Percentiles rank a stretch among this genome's conserved stretches.
These are phyloP conservation scores for Pseudogymnoascus sp. DNA, from an alignment of 2,329 filamentous ascomycete genomes.

Conservation along the genomic window DNA sequence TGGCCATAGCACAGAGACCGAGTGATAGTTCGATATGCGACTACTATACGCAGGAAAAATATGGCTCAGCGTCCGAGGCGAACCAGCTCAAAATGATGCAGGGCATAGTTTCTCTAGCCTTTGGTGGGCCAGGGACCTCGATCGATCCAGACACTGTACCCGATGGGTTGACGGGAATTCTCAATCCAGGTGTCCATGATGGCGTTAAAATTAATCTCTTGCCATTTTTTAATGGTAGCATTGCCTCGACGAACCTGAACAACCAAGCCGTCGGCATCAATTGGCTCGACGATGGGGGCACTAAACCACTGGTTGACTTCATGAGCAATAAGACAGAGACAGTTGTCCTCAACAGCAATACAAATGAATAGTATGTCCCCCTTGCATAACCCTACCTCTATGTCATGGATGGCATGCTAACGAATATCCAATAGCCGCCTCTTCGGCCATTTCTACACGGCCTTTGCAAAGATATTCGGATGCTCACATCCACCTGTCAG, in stretches of 20 bases:
- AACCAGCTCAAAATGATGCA: slow-evolving; percentile 27
- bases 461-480: slow-evolving; percentile 26
- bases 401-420: neutral
- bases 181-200: slow-evolving; percentile 24
- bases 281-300: slow-evolving; percentile 29
- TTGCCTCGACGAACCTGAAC: slow-evolving; percentile 26
- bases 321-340: slow-evolving; percentile 21
- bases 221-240: slow-evolving; percentile 28
- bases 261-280: slow-evolving; percentile 23
- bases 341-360: slow-evolving; percentile 20
- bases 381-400: neutral
- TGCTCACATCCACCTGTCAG: slow-evolving; percentile 20
- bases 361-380: slow-evolving; percentile 27
- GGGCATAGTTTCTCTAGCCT: slow-evolving; percentile 27
- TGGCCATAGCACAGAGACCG: slow-evolving; percentile 19
- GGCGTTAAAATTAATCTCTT: slow-evolving; percentile 22
- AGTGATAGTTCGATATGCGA: slow-evolving; percentile 29
- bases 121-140: slow-evolving; percentile 22
- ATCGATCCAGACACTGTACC: slow-evolving; percentile 10
- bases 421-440: slow-evolving; percentile 20
- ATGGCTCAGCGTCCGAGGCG: slow-evolving; percentile 21
- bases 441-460: slow-evolving; percentile 27
- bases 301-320: slow-evolving; percentile 22
- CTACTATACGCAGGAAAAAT: slow-evolving; percentile 25
- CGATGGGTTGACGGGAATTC: slow-evolving; percentile 25